Base-by-base conservation (phyloP, 352 stramenopile genomes). In the Globisporangium nunn region DNA sequence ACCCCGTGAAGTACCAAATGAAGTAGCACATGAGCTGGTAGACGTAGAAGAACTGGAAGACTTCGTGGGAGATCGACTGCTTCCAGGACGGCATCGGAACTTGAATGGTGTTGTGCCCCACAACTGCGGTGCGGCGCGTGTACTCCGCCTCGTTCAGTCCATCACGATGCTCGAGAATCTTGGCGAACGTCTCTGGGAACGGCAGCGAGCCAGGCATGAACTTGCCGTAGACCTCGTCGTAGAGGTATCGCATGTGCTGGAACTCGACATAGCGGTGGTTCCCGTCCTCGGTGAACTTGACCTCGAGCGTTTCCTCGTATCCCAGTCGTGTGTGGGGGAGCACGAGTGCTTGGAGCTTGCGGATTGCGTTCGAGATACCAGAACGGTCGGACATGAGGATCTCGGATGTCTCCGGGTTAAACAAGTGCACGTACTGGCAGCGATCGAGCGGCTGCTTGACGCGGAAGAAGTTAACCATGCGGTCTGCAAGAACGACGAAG, bases 1-100 rank as follows among this genome's bases (percentile, higher is more conserved):
- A 90, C 63, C 78, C 66, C 2, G 74, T 85, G 62, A 84, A 90
- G 62, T 81, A 88, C 77, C 77, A 90, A 10, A 86, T 74, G 75
- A 78, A 73, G 84, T 97, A 73, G 71, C 89, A 71, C 83, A 95
- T 78, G 80, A 96, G 66, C 87, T 90, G 75, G 60, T 90, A 90
- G 53, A 90, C 74, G 66, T 90, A 88, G 59, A 88, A 88, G 50
- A 90, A 74, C 1, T 70, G 64, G 52, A 88, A 87, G 52, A 88
- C 73, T 56, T 90, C 80, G 58, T 88, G 61, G 3, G 81, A 67
- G 41, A 88, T 37, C 39, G 74, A 86, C 40, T 70, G 66, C 41
- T 46, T 49, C 50, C 73, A 64, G 28, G 74, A 77, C 28, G 79
- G 76, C 76, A 89, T 85, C 50, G 75, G 62, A 14, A 89, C 75